phyloP scores from a whole-genome alignment of 257 asterid species.

The Mitragyna speciosa region DNA sequence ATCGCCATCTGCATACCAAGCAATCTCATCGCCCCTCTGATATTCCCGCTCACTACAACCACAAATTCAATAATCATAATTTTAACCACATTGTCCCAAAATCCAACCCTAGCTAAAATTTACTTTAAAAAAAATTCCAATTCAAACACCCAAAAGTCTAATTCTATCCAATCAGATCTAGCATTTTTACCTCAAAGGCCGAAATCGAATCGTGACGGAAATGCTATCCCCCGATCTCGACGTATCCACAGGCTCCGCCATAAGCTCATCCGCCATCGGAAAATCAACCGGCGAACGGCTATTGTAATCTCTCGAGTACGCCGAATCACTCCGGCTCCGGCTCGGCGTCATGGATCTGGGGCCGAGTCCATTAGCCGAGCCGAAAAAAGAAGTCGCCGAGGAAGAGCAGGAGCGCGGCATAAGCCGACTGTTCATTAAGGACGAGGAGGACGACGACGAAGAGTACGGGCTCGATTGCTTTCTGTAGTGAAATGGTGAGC shows the following conservation, averaged over 20 bases:
- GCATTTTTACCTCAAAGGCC: conserved; percentile 80
- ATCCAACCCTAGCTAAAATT: conserved; percentile 37
- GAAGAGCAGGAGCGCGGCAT: conserved; percentile 67
- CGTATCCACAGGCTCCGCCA: conserved; percentile 57
- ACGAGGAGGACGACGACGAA: conserved; percentile 81
- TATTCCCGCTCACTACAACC: conserved; percentile 82
- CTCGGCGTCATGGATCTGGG: conserved; percentile 79
- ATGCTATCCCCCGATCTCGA: conserved; percentile 90
- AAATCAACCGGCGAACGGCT: conserved; percentile 58
- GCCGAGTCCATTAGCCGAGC: conserved; percentile 42
- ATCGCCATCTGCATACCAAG: conserved; percentile 90
- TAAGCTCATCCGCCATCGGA: conserved; percentile 63
- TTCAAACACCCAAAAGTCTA: conserved; percentile 29
- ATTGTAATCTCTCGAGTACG: conserved; percentile 34
- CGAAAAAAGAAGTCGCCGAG: conserved; percentile 61
- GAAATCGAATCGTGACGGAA: conserved; percentile 90
- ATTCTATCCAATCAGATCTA: conserved; percentile 55
- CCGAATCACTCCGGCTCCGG: conserved; percentile 40
- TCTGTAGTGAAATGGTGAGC: conserved; percentile 61
- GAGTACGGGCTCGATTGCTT: conserved; percentile 83
- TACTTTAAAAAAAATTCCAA: conserved; percentile 16
- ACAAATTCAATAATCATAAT: conserved; percentile 31
- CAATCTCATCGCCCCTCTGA: conserved; percentile 85
- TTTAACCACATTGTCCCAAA: conserved; percentile 30
- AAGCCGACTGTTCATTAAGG: conserved; percentile 64